These are phyloP conservation scores for Cryomyces minteri DNA, from an alignment of 495 filamentous ascomycete species.

Conservation along the genomic window DNA sequence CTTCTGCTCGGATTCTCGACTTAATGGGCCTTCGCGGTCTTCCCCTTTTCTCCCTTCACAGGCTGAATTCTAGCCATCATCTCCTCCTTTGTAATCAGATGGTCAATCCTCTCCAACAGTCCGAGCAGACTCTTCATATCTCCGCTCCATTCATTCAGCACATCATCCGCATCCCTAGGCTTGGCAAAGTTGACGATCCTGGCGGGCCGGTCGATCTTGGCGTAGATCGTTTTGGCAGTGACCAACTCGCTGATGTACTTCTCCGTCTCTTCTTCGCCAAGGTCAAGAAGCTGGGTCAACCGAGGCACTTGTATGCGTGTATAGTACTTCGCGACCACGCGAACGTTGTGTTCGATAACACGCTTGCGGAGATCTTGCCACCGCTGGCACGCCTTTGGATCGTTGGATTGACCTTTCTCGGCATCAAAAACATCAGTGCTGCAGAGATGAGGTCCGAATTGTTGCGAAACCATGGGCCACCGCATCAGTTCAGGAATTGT, in stretches of 20 bases:
- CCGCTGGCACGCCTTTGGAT: constrained; percentile 59
- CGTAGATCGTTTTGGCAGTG: constrained; percentile 89
- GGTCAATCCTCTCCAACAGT: constrained; percentile 83
- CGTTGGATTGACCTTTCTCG: constrained; percentile 36
- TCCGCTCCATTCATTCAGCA: constrained; percentile 95
- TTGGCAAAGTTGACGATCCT: constrained; percentile 84
- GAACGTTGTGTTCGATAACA: constrained; percentile 97
- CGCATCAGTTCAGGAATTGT: constrained; percentile 95
- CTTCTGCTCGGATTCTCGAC: neutral
- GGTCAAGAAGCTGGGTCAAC: constrained; percentile 72
- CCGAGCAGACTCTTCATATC: constrained; percentile 97
- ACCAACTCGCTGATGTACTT: constrained; percentile 93
- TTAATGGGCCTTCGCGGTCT: constrained; percentile 8
- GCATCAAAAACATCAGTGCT: constrained; percentile 74
- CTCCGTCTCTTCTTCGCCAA: constrained; percentile 90
- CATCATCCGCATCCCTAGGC: constrained; percentile 87
- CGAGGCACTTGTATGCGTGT: constrained; percentile 86
- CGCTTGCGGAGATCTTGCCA: constrained; percentile 93
- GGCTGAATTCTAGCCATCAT: constrained; percentile 98
- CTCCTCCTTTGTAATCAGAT: constrained; percentile 98
- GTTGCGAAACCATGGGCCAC: constrained; percentile 79
- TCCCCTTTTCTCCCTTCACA: constrained; percentile 33
- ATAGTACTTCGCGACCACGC: constrained; percentile 96
- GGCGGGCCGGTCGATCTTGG: constrained; percentile 91
- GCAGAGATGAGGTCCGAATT: constrained; percentile 79